Evolutionary conservation across 768 basidiomycete species (phyloP), one percentile per base, ranked within the genome.

Genomic region (Mycena indigotica): DNA sequence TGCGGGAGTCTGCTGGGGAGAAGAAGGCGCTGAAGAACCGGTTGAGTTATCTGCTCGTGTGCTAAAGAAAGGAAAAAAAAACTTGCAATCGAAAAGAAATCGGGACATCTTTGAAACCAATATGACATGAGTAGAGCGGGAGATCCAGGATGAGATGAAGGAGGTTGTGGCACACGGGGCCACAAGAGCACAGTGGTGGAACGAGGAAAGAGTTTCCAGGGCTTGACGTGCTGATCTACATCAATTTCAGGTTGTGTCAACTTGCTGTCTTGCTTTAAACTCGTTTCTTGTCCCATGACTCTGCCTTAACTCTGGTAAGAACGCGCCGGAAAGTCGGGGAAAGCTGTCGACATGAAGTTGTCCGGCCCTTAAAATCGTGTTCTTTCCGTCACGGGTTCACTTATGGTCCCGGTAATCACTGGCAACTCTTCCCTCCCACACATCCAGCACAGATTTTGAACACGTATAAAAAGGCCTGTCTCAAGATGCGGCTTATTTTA

Each of bases 1-100:
- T 77, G 79, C 61, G 76, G 80, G 72, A 80, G 83, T 75, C 71
- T 80, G 77, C 73, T 77, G 81, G 54, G 52, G 55, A 58, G 39
- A 55, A 55, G 52, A 38, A 59, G 55, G 55, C 58, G 60, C 40
- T 25, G 52, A 23, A 28, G 44, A 51, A 41, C 38, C 28, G 45
- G 58, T 53, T 57, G 23, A 58, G 63, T 60, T 62, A n/a, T 52
- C 45, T 41, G 54, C 39, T 60, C 50, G 61, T 63, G 50, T 63
- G 67, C 63, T 64, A 66, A 25, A 51, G 54, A 55, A n/a, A n/a
- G n/a, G 54, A 41, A 51, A 30, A 66, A 35, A 39, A 45, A 26
- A 72, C 73, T 64, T 58, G 77, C 75, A 53, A 62, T 64, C 68
- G 66, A 71, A 66, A 69, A 65, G 72, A 73, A 74, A 75, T 69